Evolutionary conservation across 495 filamentous ascomycete species (phyloP).

Genomic region (Penicillium cosmopolitanum): DNA sequence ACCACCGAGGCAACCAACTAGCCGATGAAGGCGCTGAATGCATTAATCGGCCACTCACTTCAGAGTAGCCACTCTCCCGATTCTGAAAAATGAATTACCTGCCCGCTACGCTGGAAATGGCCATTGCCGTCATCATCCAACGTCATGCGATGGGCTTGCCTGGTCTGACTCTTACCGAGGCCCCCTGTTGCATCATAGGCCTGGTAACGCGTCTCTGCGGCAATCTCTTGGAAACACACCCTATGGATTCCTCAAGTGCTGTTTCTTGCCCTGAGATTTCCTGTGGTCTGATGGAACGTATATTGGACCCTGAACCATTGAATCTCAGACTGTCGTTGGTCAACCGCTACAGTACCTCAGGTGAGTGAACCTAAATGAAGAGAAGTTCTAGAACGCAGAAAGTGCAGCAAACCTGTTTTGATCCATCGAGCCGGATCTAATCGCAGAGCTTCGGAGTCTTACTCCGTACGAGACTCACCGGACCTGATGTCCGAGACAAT

Average conservation of each 20-base stretch:
- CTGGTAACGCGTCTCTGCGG: not conserved
- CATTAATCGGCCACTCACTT: not conserved
- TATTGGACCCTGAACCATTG: not conserved
- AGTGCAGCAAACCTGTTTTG: not conserved
- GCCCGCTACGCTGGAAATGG: not conserved
- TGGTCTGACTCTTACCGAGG: not conserved
- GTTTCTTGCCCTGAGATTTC: not conserved
- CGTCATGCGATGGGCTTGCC: not conserved
- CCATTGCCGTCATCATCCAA: conserved; percentile 1
- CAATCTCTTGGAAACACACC: not conserved
- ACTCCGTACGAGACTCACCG: not conserved
- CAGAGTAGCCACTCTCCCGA: not conserved
- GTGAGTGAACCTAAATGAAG: not conserved
- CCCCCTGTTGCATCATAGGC: conserved; percentile 6
- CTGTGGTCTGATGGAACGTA: not conserved
- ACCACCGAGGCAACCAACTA: not conserved
- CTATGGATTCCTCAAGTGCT: not conserved
- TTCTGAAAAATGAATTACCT: not conserved
- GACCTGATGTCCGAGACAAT: not conserved
- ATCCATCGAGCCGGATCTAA: not conserved
- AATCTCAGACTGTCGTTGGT: not conserved
- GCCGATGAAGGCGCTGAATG: not conserved
- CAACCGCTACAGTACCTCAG: not conserved
- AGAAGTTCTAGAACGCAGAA: not conserved
- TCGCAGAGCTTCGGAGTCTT: no score